phyloP scores from a whole-genome alignment of 352 stramenopile genomes.

The Pythium rhizo-oryzae region DNA sequence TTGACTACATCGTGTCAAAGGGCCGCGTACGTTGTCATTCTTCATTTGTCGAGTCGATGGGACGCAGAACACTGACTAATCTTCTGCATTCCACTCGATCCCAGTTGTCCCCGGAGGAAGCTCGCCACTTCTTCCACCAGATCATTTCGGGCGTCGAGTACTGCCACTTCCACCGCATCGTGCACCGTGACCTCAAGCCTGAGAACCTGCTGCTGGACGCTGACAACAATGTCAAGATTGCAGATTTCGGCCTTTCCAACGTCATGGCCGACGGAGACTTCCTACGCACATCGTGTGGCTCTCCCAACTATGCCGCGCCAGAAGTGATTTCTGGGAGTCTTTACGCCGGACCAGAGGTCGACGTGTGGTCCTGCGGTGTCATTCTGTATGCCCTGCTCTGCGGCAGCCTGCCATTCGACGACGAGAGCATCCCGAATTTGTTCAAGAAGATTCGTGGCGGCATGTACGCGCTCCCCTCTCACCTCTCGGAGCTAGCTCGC shows the following conservation, averaged over 20 bases:
- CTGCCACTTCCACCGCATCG: conserved; percentile 99
- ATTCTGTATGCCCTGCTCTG: conserved; percentile 99
- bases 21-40: conserved; percentile 56
- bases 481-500: conserved; percentile 95
- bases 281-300: conserved; percentile 97
- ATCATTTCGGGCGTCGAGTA: conserved; percentile 99
- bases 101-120: conserved; percentile 94
- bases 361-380: conserved; percentile 99
- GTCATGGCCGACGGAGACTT: conserved; percentile 99
- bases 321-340: conserved; percentile 99
- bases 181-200: conserved; percentile 98
- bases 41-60: not conserved
- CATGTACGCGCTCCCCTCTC: conserved; percentile 98
- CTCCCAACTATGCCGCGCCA: conserved; percentile 99
- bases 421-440: conserved; percentile 98
- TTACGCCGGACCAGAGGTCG: conserved; percentile 98
- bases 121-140: conserved; percentile 99
- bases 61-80: not conserved
- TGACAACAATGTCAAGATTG: conserved; percentile 99
- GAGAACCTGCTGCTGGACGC: conserved; percentile 98
- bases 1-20: conserved; percentile 99
- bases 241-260: conserved; percentile 99
- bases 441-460: conserved; percentile 99
- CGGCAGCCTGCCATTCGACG: conserved; percentile 98
- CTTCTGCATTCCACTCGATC: not conserved